Conservation (phyloP, 495 filamentous ascomycete species). For the Aspergillus nanangensis region DNA sequence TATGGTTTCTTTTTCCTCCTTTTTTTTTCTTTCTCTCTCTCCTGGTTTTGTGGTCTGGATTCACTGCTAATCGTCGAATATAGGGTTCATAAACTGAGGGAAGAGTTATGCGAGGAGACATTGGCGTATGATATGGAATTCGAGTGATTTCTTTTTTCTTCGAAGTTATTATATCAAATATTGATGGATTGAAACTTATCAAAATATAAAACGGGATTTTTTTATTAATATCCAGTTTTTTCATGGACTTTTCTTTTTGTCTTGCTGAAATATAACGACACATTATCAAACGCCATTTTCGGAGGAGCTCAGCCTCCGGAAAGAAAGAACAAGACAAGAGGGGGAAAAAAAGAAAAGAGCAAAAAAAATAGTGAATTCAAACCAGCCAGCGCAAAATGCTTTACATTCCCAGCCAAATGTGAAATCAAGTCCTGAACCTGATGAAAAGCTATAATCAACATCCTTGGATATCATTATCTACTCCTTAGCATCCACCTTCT, state of each 20-base stretch:
- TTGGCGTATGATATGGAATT: slow-evolving; percentile 45
- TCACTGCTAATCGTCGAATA: slow-evolving; percentile 1
- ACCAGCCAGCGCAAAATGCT: too few relatives aligned
- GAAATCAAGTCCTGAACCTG: slow-evolving; percentile 7
- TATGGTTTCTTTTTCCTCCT: slow-evolving; percentile 13
- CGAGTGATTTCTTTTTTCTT: not conserved
- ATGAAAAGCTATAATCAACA: slow-evolving; percentile 14
- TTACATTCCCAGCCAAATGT: not conserved
- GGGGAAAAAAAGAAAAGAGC: too few relatives aligned
- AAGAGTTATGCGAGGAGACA: slow-evolving; percentile 41
- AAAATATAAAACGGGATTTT: too few relatives aligned
- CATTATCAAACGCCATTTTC: too few relatives aligned
- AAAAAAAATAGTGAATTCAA: too few relatives aligned
- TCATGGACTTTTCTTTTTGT: too few relatives aligned
- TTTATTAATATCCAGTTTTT: too few relatives aligned
- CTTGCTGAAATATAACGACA: too few relatives aligned
- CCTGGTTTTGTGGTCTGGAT: not conserved
- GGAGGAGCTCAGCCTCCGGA: too few relatives aligned
- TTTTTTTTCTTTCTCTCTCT: not conserved
- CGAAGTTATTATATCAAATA: too few relatives aligned
- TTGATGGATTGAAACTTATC: too few relatives aligned
- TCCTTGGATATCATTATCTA: slow-evolving; percentile 16
- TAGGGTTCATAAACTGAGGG: slow-evolving; percentile 37
- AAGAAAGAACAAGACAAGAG: too few relatives aligned
- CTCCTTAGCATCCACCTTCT: slow-evolving; percentile 49